phyloP scores from a whole-genome alignment of 148 eudicot species.

The Bassia scoparia region DNA sequence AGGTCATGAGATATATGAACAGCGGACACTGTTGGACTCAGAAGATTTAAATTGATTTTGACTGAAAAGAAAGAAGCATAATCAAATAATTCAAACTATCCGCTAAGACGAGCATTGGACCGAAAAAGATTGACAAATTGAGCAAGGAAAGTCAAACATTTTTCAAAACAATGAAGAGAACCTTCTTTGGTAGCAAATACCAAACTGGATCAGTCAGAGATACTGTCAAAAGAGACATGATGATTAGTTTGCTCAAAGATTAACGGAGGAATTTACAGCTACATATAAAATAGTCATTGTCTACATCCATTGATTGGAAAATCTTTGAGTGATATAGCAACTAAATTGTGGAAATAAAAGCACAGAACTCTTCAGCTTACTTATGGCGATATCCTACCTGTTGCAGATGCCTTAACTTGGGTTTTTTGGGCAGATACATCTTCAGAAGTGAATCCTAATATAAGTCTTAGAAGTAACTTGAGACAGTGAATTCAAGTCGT shows the following conservation, averaged over 20 bases:
- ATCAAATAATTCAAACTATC: neutral
- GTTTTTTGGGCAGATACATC: constrained; percentile 97
- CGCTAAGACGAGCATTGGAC: neutral
- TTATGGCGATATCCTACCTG: constrained; percentile 81
- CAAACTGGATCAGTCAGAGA: constrained; percentile 93
- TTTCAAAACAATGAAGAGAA: constrained; percentile 90
- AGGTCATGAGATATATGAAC: constrained; percentile 92
- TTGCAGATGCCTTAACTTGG: constrained; percentile 98
- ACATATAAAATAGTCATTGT: neutral
- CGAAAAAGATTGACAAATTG: neutral
- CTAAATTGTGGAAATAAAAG: neutral
- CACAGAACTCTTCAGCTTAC: constrained; percentile 73
- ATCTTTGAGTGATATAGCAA: neutral
- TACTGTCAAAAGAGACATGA: constrained; percentile 54
- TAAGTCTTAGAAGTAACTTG: neutral
- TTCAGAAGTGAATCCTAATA: constrained; percentile 73
- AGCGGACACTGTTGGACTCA: constrained; percentile 78
- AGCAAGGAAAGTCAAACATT: constrained; percentile 41
- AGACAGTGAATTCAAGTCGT: neutral
- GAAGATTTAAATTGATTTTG: constrained; percentile 93
- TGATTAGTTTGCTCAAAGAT: neutral
- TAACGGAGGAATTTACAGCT: neutral
- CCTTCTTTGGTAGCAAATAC: constrained; percentile 88
- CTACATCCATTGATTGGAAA: neutral
- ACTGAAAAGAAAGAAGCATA: constrained; percentile 38